Conservation (phyloP, 768 basidiomycete genomes). For the Lentinula sp. region DNA sequence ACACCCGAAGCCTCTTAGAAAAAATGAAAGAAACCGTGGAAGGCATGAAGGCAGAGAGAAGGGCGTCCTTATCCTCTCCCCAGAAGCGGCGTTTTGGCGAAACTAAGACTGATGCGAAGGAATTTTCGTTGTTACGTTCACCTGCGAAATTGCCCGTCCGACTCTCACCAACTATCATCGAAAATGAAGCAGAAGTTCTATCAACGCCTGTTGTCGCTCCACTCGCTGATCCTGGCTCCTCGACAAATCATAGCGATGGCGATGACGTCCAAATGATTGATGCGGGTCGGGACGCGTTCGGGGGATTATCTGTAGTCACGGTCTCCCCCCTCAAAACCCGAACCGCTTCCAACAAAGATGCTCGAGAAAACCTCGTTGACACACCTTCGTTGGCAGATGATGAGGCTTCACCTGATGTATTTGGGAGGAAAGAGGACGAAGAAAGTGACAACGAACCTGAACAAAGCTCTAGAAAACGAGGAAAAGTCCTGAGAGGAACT, state of each 20-base stretch:
- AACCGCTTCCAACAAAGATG: neutral
- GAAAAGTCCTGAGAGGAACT: neutral
- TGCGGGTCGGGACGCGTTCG: neutral
- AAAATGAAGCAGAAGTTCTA: neutral
- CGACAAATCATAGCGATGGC: neutral
- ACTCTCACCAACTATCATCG: neutral
- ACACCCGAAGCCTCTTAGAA: constrained; percentile 37
- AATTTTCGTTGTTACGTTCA: constrained; percentile 3
- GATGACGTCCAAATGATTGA: neutral
- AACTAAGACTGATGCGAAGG: neutral
- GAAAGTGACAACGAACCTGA: constrained; percentile 1
- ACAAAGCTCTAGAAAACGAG: neutral
- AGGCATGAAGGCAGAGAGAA: constrained; percentile 34
- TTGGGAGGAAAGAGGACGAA: neutral
- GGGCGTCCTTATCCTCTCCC: constrained; percentile 1
- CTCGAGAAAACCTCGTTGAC: neutral
- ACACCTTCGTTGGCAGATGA: constrained; percentile 11
- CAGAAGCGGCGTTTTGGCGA: neutral
- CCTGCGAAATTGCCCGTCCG: neutral
- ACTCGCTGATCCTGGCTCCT: neutral
- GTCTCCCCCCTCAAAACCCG: neutral
- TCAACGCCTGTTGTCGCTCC: neutral
- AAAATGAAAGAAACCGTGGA: constrained; percentile 45
- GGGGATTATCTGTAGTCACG: neutral
- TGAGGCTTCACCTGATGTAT: constrained; percentile 7